These are phyloP conservation scores for Hirschioporus abietinus DNA, from an alignment of 768 basidiomycete species.

Conservation along the genomic window DNA sequence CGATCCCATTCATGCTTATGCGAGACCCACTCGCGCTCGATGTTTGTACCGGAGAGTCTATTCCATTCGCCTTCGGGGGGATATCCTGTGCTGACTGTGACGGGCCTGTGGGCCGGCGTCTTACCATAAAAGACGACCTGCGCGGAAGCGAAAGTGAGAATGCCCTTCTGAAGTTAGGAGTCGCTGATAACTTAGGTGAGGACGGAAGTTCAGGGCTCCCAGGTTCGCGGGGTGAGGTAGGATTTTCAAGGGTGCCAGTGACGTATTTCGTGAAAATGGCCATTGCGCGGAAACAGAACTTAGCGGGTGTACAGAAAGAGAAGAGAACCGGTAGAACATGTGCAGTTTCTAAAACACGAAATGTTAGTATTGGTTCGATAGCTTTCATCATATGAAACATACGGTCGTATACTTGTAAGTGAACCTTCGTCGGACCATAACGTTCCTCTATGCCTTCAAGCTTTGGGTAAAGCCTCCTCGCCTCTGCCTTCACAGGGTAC, in stretches of 20 bases:
- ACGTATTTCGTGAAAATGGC: slow-evolving; percentile 65
- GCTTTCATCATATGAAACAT: slow-evolving; percentile 25
- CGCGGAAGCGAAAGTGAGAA: neutral
- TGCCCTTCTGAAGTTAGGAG: neutral
- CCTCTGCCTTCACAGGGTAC: slow-evolving; percentile 46
- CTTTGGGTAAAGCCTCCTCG: slow-evolving; percentile 49
- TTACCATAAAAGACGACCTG: neutral
- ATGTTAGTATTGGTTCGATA: slow-evolving; percentile 17
- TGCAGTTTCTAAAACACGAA: slow-evolving; percentile 47
- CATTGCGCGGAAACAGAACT: slow-evolving; percentile 75
- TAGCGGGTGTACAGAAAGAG: slow-evolving; percentile 70
- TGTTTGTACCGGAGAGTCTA: neutral
- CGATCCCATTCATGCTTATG: neutral
- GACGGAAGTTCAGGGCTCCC: neutral
- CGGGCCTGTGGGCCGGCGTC: neutral
- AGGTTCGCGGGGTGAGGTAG: neutral
- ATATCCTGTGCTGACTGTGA: neutral
- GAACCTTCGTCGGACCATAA: slow-evolving; percentile 68
- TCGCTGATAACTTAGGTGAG: neutral
- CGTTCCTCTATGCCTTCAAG: slow-evolving; percentile 50
- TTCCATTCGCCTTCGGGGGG: neutral
- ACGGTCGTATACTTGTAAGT: slow-evolving; percentile 93
- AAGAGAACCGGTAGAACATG: slow-evolving; percentile 73
- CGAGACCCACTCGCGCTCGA: neutral
- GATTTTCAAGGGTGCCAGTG: slow-evolving; percentile 39